phyloP scores from a whole-genome alignment of 1,284 basidiomycete genomes.

The Trametes sp. region DNA sequence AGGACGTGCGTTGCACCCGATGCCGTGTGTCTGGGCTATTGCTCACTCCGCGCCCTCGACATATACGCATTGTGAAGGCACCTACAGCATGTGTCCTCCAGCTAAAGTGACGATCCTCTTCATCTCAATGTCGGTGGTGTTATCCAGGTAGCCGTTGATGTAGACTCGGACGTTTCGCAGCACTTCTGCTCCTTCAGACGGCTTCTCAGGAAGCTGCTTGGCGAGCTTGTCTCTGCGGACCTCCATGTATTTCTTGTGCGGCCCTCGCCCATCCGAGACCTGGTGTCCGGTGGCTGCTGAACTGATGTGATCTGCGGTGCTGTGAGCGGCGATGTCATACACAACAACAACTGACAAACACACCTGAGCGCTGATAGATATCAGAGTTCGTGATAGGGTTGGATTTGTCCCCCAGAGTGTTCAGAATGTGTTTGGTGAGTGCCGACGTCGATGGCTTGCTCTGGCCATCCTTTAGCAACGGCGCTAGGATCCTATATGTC shows the following conservation, averaged over 20 bases:
- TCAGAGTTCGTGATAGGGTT: slow-evolving; percentile 81
- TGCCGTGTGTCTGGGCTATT: slow-evolving; percentile 51
- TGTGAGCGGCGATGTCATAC: slow-evolving; percentile 16
- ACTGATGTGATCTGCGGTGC: slow-evolving; percentile 57
- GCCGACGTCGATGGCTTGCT: slow-evolving; percentile 49
- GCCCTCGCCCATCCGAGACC: slow-evolving; percentile 58
- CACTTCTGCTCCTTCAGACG: slow-evolving; percentile 40
- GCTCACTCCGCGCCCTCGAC: neutral
- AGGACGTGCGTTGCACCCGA: slow-evolving; percentile 75
- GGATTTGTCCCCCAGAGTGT: slow-evolving; percentile 60
- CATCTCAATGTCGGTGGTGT: slow-evolving; percentile 79
- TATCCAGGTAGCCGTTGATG: slow-evolving; percentile 70
- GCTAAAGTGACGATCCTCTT: slow-evolving; percentile 63
- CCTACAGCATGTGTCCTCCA: slow-evolving; percentile 63
- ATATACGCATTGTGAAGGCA: slow-evolving; percentile 6
- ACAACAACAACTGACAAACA: slow-evolving; percentile 2
- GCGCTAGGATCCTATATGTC: slow-evolving; percentile 41
- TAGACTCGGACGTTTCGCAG: slow-evolving; percentile 58
- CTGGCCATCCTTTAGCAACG: slow-evolving; percentile 39
- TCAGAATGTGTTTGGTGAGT: slow-evolving; percentile 63
- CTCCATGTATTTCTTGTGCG: slow-evolving; percentile 49
- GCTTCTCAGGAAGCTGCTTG: slow-evolving; percentile 47
- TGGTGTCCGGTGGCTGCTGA: slow-evolving; percentile 75
- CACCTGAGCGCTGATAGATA: slow-evolving; percentile 66
- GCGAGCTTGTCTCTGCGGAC: slow-evolving; percentile 59